Evolutionary conservation across 202 grass and related monocot genomes (phyloP), one percentile per base, ranked within the genome.

Genomic region (Dendrocalamus latiflorus): DNA sequence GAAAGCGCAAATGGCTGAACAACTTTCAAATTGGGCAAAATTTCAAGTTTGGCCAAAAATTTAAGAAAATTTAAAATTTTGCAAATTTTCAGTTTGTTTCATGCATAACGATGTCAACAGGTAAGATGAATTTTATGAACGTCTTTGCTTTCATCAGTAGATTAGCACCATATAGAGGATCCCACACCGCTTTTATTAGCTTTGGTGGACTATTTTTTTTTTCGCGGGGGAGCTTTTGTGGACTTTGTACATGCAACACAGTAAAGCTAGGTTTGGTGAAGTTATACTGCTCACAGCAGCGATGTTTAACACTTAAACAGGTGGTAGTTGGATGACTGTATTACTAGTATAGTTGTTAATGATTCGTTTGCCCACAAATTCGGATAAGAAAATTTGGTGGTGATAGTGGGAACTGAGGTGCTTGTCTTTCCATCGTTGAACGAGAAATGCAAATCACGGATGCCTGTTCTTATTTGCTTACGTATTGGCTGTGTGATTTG

Each of bases 391-490:
- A 86, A 58, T 77, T 59, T 82, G 49, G 39, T 26, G 39, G 77
- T 36, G 66, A 28, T 67, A 73, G 83, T 89, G 88, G 58, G 53
- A 82, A 66, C 73, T 78, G 79, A 69, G 60, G 51, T 75, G 74
- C 41, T 65, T 65, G 79, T 78, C 58, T 86, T 69, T 86, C 74
- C 73, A 54, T 68, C 58, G 49, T 85, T 82, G 56, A 82, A 86
- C 66, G 50, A 70, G 41, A 64, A 72, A 41, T 30, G 48, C 48
- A 43, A 43, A 59, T 67, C 72, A 77, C 21, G 39, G 56, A 77
- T 73, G 72, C 48, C 22, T 86, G 45, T 70, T 89, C 48, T 51
- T 82, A 82, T 72, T 84, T 82, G 49, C 78, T 74, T 86, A 72
- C 38, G 42, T 74, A 74, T 61, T 16, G 49, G 21, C 6, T 65